A percentile compares a stretch with the other conserved stretches of the same genome.
Evolutionary conservation across 306 rosid genomes (phyloP).

Genomic region (Lagenaria siceraria): DNA sequence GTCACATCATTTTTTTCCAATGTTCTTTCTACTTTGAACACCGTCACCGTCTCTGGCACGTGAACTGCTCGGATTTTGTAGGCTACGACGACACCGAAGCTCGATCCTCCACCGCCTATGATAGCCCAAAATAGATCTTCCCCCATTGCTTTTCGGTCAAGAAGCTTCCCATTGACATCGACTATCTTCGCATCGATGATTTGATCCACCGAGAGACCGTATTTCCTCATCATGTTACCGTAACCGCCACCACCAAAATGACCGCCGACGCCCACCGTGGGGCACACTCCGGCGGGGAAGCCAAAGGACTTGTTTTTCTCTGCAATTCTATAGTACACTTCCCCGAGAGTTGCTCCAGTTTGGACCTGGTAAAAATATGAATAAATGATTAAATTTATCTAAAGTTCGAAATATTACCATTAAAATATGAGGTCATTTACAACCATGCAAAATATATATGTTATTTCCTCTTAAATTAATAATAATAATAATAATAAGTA

Average conservation of each 20-base stretch:
- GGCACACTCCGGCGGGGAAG: constrained; percentile 47
- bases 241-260: constrained; percentile 45
- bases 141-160: constrained; percentile 33
- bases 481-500: too few relatives aligned
- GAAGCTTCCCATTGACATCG: constrained; percentile 30
- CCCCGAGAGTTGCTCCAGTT: constrained; percentile 45
- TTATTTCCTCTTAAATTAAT: too few relatives aligned
- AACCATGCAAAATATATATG: too few relatives aligned
- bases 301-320: constrained; percentile 27
- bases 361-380: constrained; percentile 10
- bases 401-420: too few relatives aligned
- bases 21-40: constrained; percentile 24
- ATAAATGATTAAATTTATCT: background rate
- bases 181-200: constrained; percentile 34
- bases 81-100: constrained; percentile 34
- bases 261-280: constrained; percentile 45
- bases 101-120: constrained; percentile 42
- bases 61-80: constrained; percentile 29
- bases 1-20: constrained; percentile 36
- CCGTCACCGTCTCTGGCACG: constrained; percentile 40
- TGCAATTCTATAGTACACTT: constrained; percentile 32
- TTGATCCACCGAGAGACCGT: constrained; percentile 38
- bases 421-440: too few relatives aligned
- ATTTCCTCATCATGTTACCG: constrained; percentile 44
- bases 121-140: constrained; percentile 57